These are phyloP conservation scores for Alternaria panax DNA, from an alignment of 2,329 filamentous ascomycete species.

Conservation along the genomic window DNA sequence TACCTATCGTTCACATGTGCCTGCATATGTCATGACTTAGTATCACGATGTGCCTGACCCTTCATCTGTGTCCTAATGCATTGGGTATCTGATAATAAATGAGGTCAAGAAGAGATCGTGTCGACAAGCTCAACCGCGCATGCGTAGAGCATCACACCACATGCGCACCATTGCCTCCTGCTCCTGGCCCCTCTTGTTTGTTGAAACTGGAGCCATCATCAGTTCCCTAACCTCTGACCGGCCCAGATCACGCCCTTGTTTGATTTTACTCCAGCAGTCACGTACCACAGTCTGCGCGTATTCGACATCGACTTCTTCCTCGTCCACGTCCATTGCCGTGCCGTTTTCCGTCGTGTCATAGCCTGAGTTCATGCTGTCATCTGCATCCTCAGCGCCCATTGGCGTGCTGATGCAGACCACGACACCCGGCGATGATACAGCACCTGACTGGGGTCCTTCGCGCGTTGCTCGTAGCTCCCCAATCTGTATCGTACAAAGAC, in stretches of 20 bases:
- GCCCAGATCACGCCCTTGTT: constrained; percentile 31
- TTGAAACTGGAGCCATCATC: constrained; percentile 30
- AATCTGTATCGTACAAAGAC: constrained; percentile 37
- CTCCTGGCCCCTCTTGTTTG: constrained; percentile 12
- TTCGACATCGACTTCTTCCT: constrained; percentile 29
- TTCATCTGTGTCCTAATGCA: background rate
- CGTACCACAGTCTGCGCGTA: constrained; percentile 35
- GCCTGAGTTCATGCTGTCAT: constrained; percentile 8
- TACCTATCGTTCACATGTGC: background rate
- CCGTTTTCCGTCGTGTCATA: background rate
- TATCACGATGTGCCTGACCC: too few relatives aligned
- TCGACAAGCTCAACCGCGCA: constrained; percentile 28
- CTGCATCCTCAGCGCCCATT: constrained; percentile 14
- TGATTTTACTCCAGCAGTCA: constrained; percentile 36
- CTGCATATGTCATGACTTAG: background rate
- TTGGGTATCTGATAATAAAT: constrained; percentile 1
- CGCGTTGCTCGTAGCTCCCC: constrained; percentile 36
- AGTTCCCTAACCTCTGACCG: constrained; percentile 36
- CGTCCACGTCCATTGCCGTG: background rate
- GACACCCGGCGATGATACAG: constrained; percentile 34
- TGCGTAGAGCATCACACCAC: constrained; percentile 45
- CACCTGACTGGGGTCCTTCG: constrained; percentile 25
- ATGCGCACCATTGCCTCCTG: constrained; percentile 37
- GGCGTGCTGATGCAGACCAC: constrained; percentile 38
- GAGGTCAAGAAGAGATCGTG: background rate